phyloP scores from a whole-genome alignment of 1,284 basidiomycete genomes.

The Marasmius oreades region DNA sequence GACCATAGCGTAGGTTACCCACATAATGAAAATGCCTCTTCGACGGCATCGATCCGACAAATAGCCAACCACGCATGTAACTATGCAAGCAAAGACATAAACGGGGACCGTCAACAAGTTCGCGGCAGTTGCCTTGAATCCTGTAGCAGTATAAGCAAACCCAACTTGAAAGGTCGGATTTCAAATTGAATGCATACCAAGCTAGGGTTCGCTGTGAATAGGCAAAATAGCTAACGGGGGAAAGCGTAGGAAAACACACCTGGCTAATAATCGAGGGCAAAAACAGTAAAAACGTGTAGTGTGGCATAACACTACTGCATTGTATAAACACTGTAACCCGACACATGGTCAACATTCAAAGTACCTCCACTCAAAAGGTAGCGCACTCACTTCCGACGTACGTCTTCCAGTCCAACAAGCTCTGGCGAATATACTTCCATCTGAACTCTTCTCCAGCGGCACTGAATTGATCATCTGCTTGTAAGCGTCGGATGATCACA shows the following conservation, averaged over 20 bases:
- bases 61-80: conserved; percentile 63
- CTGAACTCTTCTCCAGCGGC: conserved; percentile 65
- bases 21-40: conserved; percentile 64
- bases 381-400: conserved; percentile 59
- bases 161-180: conserved; percentile 5
- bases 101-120: conserved; percentile 72
- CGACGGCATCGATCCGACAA: conserved; percentile 56
- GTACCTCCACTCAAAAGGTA: conserved; percentile 1
- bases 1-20: conserved; percentile 21
- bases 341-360: conserved; percentile 2
- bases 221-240: conserved; percentile 1
- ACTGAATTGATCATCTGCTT: conserved; percentile 70
- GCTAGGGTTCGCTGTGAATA: conserved; percentile 29
- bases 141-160: conserved; percentile 26
- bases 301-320: conserved; percentile 53
- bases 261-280: conserved; percentile 69
- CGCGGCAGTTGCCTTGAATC: conserved; percentile 67
- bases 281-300: conserved; percentile 74
- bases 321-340: conserved; percentile 51
- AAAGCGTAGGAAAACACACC: conserved; percentile 29
- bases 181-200: conserved; percentile 34
- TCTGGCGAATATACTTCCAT: conserved; percentile 59
- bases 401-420: conserved; percentile 70
- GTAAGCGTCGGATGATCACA: conserved; percentile 62
- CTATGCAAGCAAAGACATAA: conserved; percentile 60